Evolutionary conservation across 345 rosid species (phyloP).

Genomic region (Pseudoturritis turrita): DNA sequence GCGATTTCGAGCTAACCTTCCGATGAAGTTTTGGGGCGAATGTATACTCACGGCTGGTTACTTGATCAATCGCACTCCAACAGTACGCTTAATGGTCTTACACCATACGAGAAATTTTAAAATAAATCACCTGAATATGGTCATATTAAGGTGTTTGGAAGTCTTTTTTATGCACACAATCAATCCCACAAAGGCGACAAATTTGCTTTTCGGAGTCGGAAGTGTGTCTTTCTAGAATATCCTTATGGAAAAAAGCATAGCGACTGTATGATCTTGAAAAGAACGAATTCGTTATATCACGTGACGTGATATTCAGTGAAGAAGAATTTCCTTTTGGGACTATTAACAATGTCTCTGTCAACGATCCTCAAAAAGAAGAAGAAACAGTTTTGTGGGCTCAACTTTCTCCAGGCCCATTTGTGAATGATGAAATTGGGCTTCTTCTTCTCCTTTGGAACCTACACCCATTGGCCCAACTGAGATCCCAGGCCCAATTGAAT

Average conservation of each 20-base stretch:
- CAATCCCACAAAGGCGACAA: background rate
- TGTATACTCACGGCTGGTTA: background rate
- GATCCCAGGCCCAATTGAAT: no score
- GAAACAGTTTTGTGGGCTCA: no score
- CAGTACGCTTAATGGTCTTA: fast-evolving
- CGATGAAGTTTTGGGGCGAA: background rate
- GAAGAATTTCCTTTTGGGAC: background rate
- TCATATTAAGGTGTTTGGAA: background rate
- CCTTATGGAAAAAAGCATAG: background rate
- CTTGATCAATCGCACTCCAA: background rate
- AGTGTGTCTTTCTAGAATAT: background rate
- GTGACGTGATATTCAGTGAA: background rate
- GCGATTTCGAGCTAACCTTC: background rate
- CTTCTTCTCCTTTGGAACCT: no score
- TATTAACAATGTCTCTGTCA: no score
- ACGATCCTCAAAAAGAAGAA: no score
- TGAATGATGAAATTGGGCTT: no score
- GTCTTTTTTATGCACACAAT: background rate
- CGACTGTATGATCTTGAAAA: background rate
- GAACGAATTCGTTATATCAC: background rate
- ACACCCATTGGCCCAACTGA: no score
- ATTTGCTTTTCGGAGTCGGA: background rate
- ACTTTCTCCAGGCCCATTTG: no score
- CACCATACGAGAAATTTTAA: fast-evolving
- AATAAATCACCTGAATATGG: background rate